These are phyloP conservation scores for Monosporozyma yasuniensis DNA, from an alignment of 805 yeast genomes.

Conservation along the genomic window DNA sequence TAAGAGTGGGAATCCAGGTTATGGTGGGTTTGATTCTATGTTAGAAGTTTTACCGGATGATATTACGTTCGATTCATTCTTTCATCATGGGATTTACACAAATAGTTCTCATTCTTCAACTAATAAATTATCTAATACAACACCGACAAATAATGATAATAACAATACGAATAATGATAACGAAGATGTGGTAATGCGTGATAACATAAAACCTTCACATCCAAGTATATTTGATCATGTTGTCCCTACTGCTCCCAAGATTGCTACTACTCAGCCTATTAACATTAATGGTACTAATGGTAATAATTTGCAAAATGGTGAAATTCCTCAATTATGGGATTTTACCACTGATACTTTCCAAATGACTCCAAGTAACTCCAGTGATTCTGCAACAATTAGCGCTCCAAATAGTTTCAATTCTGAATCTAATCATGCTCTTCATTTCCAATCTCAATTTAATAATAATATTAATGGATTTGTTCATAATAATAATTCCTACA, in stretches of 20 bases:
- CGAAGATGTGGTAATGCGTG: background rate
- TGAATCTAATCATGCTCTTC: slow-evolving; percentile 6
- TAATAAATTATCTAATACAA: background rate
- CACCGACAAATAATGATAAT: background rate
- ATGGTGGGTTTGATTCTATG: slow-evolving; percentile 27
- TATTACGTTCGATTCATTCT: slow-evolving; percentile 13
- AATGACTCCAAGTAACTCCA: slow-evolving; percentile 28
- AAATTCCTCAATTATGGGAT: slow-evolving; percentile 34
- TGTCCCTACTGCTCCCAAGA: background rate
- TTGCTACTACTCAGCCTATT: slow-evolving; percentile 14
- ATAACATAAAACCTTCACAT: background rate
- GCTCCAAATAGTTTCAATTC: slow-evolving; percentile 30
- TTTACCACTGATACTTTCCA: slow-evolving; percentile 32
- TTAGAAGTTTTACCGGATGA: slow-evolving; percentile 30
- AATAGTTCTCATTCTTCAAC: background rate
- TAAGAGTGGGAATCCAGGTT: background rate
- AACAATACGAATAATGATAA: background rate
- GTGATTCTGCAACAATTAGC: slow-evolving; percentile 30
- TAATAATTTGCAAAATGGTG: slow-evolving; percentile 27
- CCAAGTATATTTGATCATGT: slow-evolving; percentile 6
- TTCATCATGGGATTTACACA: slow-evolving; percentile 1
- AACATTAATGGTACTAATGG: slow-evolving; percentile 13
- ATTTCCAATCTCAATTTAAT: background rate
- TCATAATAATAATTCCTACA: too few relatives aligned
- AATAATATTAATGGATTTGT: background rate